A percentile compares a stretch with the other conserved stretches of the same genome.
phyloP scores from a whole-genome alignment of 1,139 yeast species.

The Pneumocystis wakefieldiae region DNA sequence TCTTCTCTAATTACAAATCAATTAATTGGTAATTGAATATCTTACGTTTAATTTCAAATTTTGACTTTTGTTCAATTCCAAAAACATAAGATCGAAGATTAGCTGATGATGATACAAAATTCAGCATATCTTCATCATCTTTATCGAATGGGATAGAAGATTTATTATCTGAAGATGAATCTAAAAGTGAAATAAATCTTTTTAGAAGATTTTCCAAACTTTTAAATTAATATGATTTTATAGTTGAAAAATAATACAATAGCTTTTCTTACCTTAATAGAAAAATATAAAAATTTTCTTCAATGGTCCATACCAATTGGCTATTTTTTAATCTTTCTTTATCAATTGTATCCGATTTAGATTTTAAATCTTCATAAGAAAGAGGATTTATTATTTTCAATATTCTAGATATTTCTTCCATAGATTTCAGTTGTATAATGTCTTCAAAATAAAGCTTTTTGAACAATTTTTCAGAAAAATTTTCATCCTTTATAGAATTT shows the following conservation, averaged over 20 bases:
- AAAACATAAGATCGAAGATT: slow-evolving; percentile 66
- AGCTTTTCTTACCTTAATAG: slow-evolving; percentile 28
- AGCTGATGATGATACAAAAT: slow-evolving; percentile 79
- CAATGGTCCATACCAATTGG: slow-evolving; percentile 47
- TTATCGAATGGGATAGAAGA: slow-evolving; percentile 59
- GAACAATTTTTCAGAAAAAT: slow-evolving; percentile 27
- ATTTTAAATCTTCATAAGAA: slow-evolving; percentile 21
- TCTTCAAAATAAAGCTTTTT: slow-evolving; percentile 47
- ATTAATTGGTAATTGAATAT: not conserved
- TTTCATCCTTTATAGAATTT: slow-evolving; percentile 25
- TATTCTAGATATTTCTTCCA: slow-evolving; percentile 67
- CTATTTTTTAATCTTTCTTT: slow-evolving; percentile 31
- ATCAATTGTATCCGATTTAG: slow-evolving; percentile 13
- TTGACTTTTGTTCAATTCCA: slow-evolving; percentile 54
- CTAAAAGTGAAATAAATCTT: slow-evolving; percentile 28
- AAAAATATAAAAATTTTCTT: slow-evolving; percentile 52
- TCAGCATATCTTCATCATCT: slow-evolving; percentile 81
- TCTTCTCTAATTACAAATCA: slow-evolving; percentile 23
- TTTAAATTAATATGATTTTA: not conserved
- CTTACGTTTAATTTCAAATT: slow-evolving; percentile 60
- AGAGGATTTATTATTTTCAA: slow-evolving; percentile 57
- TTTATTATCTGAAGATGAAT: slow-evolving; percentile 28
- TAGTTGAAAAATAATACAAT: not conserved
- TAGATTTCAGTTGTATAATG: slow-evolving; percentile 52
- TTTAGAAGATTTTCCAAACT: slow-evolving; percentile 13